phyloP scores from a whole-genome alignment of 805 yeast genomes.

The Kuraishia cidri region DNA sequence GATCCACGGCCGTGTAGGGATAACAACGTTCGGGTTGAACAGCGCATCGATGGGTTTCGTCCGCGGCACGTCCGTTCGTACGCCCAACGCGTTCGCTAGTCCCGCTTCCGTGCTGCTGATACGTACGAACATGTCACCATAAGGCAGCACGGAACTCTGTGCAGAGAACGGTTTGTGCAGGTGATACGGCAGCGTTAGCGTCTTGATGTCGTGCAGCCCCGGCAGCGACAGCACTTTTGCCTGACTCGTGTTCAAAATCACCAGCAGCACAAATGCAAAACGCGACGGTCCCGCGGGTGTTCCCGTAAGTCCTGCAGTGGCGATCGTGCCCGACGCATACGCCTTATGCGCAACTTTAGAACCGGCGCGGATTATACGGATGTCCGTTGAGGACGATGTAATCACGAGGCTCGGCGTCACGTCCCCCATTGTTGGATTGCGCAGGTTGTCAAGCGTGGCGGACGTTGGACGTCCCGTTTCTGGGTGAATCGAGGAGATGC shows the following conservation, averaged over 20 bases:
- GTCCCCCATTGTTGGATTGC: slow-evolving; percentile 51
- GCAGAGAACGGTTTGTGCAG: slow-evolving; percentile 28
- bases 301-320: slow-evolving; percentile 44
- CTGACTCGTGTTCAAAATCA: slow-evolving; percentile 8
- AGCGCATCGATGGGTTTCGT: slow-evolving; percentile 54
- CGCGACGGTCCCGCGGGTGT: slow-evolving; percentile 1
- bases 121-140: slow-evolving; percentile 48
- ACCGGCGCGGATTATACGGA: slow-evolving; percentile 54
- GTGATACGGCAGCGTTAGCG: slow-evolving; percentile 32
- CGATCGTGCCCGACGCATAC: slow-evolving; percentile 39
- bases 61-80: no score
- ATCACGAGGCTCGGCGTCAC: slow-evolving; percentile 55
- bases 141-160: slow-evolving; percentile 32
- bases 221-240: slow-evolving; percentile 40
- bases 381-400: slow-evolving; percentile 45
- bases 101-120: slow-evolving; percentile 45
- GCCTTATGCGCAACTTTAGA: slow-evolving; percentile 57
- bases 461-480: slow-evolving; percentile 54
- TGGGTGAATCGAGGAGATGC: slow-evolving; percentile 49
- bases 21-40: slow-evolving; percentile 57
- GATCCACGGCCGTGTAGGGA: slow-evolving; percentile 75
- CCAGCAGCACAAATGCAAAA: background rate
- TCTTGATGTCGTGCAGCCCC: slow-evolving; percentile 48
- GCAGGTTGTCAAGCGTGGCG: slow-evolving; percentile 52
- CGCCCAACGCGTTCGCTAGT: slow-evolving; percentile 36